Conservation (phyloP, 352 stramenopile genomes). For the Pythium vanterpoolii region DNA sequence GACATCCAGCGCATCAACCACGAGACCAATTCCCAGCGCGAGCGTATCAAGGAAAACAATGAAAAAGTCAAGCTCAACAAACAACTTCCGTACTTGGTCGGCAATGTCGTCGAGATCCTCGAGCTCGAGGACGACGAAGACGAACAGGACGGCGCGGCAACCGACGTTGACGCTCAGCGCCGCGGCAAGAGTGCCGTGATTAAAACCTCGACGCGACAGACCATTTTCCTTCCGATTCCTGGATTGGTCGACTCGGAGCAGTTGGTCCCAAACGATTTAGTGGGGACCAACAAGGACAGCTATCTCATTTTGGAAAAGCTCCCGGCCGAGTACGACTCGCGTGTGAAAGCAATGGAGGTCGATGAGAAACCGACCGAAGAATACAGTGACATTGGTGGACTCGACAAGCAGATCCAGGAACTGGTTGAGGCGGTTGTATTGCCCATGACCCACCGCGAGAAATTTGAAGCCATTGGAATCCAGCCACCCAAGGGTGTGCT, state of each 20-base stretch:
- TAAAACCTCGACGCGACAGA: conserved; percentile 97
- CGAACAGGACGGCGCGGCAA: conserved; percentile 92
- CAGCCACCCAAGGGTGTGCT: no score
- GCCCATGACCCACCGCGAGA: no score
- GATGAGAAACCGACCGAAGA: no score
- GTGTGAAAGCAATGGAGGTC: no score
- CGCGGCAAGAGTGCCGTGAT: conserved; percentile 96
- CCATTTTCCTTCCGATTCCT: conserved; percentile 98
- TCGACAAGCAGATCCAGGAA: no score
- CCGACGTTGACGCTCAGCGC: conserved; percentile 90
- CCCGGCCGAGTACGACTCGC: no score
- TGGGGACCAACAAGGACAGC: conserved; percentile 99
- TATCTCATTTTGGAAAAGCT: conserved; percentile 99
- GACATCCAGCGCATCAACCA: conserved; percentile 97
- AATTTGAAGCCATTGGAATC: no score
- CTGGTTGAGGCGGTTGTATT: no score
- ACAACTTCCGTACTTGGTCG: conserved; percentile 98
- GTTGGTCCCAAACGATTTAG: conserved; percentile 96
- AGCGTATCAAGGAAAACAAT: conserved; percentile 98
- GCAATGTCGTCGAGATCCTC: conserved; percentile 96
- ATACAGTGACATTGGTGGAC: no score
- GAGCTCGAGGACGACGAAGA: conserved; percentile 90
- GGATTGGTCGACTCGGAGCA: conserved; percentile 95
- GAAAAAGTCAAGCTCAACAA: conserved; percentile 99
- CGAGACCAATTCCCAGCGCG: conserved; percentile 91